These are phyloP conservation scores for Fusarium haematococcum DNA, from an alignment of 2,329 filamentous ascomycete genomes.

Conservation along the genomic window DNA sequence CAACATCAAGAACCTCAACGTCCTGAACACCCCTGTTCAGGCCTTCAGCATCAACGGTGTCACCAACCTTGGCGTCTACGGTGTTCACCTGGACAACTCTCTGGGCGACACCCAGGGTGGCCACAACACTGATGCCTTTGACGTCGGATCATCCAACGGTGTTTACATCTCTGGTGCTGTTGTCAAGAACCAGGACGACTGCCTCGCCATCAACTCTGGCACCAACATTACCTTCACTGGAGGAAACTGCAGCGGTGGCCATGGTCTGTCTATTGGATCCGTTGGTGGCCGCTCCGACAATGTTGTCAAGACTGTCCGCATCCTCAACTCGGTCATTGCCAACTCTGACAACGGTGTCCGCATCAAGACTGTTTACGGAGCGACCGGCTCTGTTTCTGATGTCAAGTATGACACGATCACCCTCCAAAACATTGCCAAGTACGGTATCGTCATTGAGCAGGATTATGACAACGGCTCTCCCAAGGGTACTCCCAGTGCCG, in stretches of 20 bases:
- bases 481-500: slow-evolving; percentile 57
- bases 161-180: slow-evolving; percentile 64
- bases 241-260: slow-evolving; percentile 58
- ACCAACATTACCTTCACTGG: slow-evolving; percentile 59
- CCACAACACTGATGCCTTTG: slow-evolving; percentile 71
- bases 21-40: slow-evolving; percentile 57
- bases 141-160: slow-evolving; percentile 62
- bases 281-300: slow-evolving; percentile 64
- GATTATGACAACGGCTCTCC: slow-evolving; percentile 63
- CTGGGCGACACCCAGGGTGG: slow-evolving; percentile 50
- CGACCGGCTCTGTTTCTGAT: slow-evolving; percentile 57
- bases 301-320: slow-evolving; percentile 62
- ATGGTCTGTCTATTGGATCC: slow-evolving; percentile 57
- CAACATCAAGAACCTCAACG: slow-evolving; percentile 52
- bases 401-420: slow-evolving; percentile 59
- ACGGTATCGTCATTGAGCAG: slow-evolving; percentile 55
- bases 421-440: slow-evolving; percentile 55
- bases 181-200: slow-evolving; percentile 72
- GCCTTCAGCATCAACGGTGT: slow-evolving; percentile 54
- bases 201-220: slow-evolving; percentile 68
- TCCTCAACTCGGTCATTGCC: slow-evolving; percentile 61
- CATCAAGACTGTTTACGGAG: slow-evolving; percentile 62
- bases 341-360: slow-evolving; percentile 58
- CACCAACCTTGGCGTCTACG: slow-evolving; percentile 50
- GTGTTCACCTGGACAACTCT: slow-evolving; percentile 52